Base-by-base conservation (phyloP, 306 rosid species). In the Cucurbita maxima region DNA sequence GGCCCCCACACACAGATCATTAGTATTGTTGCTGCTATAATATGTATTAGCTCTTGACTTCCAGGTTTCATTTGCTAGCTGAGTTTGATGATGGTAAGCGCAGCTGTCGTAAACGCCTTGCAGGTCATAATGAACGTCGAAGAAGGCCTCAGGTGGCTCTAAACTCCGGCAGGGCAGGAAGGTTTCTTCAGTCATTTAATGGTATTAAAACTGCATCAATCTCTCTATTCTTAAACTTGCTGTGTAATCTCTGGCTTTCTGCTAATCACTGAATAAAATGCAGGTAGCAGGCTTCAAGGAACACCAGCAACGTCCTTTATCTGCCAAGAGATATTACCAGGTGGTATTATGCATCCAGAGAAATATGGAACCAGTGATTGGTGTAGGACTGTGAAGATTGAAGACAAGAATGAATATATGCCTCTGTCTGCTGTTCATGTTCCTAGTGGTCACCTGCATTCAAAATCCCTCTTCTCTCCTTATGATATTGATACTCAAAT, bases 51-150 rank as follows among this genome's bases (percentile, higher is more conserved):
- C 79, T 74, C 73, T 76, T 84, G 75, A 67, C 87, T 34, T 70
- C 47, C 74, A 92, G 97, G 87, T 92, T 92, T 78, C 97, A 92
- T 79, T 85, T 89, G 92, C 87, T 92, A 83, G 85, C 82, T 79
- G 97, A 89, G 77, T 92, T 92, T 81, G 97, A 92, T 81, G 92
- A 88, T 81, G 94, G 95, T 38, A 92, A 92, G 90, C 92, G 97
- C 40, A 92, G 97, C 83, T 92, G 97, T 77, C 94, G 96, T 15
- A 92, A 83, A 81, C 94, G 97, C 79, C 96, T 92, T 72, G 94
- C 96, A 40, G 96, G 96, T 75, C 97, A 92, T 60, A 92, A 92
- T 5, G 96, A 92, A 76, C 96, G 96, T 30, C 77, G 96, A 55
- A 86, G 96, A 81, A 92, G 90, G 84, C 96, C 96, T 67, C 98